Evolutionary conservation across 2,329 filamentous ascomycete species (phyloP).

Genomic region (Fusarium domesticum): DNA sequence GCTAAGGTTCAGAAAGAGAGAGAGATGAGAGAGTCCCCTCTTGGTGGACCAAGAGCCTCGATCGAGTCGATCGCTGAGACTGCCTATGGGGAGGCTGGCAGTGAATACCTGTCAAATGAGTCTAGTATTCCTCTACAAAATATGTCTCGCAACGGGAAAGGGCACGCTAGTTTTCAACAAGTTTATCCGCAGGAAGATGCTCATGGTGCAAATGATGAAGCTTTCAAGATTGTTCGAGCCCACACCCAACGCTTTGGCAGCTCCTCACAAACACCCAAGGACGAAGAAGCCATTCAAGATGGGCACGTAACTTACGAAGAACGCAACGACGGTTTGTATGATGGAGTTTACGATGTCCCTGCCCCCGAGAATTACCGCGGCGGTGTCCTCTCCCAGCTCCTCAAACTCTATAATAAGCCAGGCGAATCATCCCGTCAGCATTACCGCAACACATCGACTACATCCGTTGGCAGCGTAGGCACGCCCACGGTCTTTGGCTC

Average conservation of each 20-base stretch:
- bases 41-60: slow-evolving; percentile 34
- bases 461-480: slow-evolving; percentile 29
- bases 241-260: slow-evolving; percentile 35
- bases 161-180: slow-evolving; percentile 20
- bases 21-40: slow-evolving; percentile 30
- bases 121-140: slow-evolving; percentile 34
- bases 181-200: slow-evolving; percentile 10
- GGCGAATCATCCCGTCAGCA: slow-evolving; percentile 28
- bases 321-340: slow-evolving; percentile 39
- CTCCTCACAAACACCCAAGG: slow-evolving; percentile 5
- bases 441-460: slow-evolving; percentile 26
- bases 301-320: slow-evolving; percentile 30
- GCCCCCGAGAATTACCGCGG: slow-evolving; percentile 43
- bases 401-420: slow-evolving; percentile 44
- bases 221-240: slow-evolving; percentile 43
- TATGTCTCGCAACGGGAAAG: slow-evolving; percentile 19
- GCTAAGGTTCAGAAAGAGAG: slow-evolving; percentile 33
- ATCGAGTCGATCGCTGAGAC: slow-evolving; percentile 37
- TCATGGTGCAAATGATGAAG: slow-evolving; percentile 32
- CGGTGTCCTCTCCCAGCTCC: slow-evolving; percentile 44
- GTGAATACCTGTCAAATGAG: slow-evolving; percentile 23
- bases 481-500: slow-evolving; percentile 38
- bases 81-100: slow-evolving; percentile 24
- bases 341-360: slow-evolving; percentile 42
- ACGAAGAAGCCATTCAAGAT: slow-evolving; percentile 13